Conservation (phyloP, 1,284 basidiomycete genomes). For the Ganoderma lucidum region DNA sequence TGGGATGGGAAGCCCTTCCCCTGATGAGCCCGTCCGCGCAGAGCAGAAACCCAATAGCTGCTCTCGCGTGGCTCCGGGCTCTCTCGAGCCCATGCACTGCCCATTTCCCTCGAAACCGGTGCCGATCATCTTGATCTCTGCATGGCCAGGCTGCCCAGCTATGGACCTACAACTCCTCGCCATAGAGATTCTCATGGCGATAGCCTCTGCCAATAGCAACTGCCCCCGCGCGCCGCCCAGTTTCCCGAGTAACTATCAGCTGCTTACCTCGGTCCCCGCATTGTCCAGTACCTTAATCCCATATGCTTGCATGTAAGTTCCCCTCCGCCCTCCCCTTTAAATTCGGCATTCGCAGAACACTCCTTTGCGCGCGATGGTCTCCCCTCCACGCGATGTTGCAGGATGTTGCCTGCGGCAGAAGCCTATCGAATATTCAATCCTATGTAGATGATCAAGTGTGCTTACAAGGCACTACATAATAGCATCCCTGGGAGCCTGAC, state of each 20-base stretch:
- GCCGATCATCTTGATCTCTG: not conserved
- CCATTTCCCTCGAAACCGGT: not conserved
- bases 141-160: not conserved
- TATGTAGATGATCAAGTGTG: not conserved
- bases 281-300: not conserved
- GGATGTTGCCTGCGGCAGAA: not conserved
- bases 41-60: not conserved
- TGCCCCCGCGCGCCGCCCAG: not conserved
- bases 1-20: not conserved
- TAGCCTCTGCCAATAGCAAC: slow-evolving; percentile 2
- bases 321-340: no score
- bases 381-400: not conserved
- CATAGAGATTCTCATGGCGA: slow-evolving; percentile 11
- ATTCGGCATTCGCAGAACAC: slow-evolving; percentile 2
- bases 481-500: not conserved
- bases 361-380: not conserved
- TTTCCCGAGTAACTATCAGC: slow-evolving; percentile 11
- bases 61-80: not conserved
- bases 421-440: not conserved
- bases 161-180: not conserved
- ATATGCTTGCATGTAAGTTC: not conserved
- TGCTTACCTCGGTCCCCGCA: not conserved
- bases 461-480: not conserved
- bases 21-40: not conserved
- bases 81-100: not conserved